Percentiles rank a stretch among this genome's conserved stretches.
Conservation (phyloP, 2,329 filamentous ascomycete genomes). For the Beauveria bassiana region DNA sequence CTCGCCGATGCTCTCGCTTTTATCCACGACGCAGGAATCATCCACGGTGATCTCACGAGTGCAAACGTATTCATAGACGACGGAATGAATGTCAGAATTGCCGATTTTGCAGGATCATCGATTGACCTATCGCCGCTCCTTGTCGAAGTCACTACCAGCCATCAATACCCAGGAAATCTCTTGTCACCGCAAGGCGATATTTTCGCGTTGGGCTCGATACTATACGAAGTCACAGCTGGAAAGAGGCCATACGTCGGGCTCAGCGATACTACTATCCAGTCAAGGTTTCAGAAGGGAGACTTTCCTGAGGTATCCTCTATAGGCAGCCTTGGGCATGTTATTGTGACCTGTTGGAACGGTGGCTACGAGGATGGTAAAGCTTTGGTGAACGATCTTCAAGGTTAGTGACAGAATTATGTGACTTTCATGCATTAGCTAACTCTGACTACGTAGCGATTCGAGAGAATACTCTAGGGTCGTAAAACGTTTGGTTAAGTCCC, state of each 20-base stretch:
- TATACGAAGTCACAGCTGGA: not conserved
- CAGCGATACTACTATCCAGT: not conserved
- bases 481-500: too few species aligned
- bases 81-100: not conserved
- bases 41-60: not conserved
- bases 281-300: not conserved
- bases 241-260: not conserved
- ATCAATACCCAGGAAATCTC: not conserved
- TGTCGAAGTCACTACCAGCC: not conserved
- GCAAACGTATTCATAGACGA: not conserved
- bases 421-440: too few species aligned
- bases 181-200: not conserved
- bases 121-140: not conserved
- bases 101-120: not conserved
- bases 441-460: too few species aligned
- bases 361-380: not conserved
- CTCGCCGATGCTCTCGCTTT: not conserved
- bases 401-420: too few species aligned
- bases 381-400: not conserved
- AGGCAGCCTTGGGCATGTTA: not conserved
- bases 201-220: not conserved
- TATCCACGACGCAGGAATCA: not conserved
- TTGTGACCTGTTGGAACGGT: not conserved
- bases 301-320: not conserved
- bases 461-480: too few species aligned